These are phyloP conservation scores for Mucuna pruriens DNA, from an alignment of 306 rosid genomes.

Conservation along the genomic window DNA sequence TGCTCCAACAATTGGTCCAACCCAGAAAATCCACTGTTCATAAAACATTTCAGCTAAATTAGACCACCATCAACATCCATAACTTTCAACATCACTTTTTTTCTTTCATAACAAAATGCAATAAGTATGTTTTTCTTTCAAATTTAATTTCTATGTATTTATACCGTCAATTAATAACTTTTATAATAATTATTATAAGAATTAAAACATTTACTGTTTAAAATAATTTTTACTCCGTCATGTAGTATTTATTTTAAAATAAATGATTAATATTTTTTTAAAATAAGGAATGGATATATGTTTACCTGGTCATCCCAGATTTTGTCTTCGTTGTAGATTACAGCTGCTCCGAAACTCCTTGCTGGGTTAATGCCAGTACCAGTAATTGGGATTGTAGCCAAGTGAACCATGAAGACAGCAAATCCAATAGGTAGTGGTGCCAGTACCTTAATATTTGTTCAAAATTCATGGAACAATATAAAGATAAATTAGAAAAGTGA, in stretches of 20 bases:
- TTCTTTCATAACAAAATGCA: background rate
- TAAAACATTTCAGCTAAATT: background rate
- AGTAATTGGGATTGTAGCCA: constrained; percentile 92
- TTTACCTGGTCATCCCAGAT: constrained; percentile 90
- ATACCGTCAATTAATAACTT: no score
- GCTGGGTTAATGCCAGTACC: constrained; percentile 99
- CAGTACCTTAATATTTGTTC: constrained; percentile 69
- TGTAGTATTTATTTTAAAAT: no score
- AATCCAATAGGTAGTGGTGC: constrained; percentile 96
- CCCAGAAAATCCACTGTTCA: constrained; percentile 96
- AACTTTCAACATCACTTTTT: background rate
- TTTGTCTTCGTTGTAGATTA: constrained; percentile 63
- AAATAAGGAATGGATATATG: background rate
- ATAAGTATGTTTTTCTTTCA: background rate
- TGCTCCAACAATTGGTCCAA: constrained; percentile 92
- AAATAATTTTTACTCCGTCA: no score
- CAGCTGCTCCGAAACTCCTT: constrained; percentile 96
- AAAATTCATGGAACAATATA: no score
- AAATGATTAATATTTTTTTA: no score
- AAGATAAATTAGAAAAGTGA: background rate
- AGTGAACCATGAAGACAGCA: constrained; percentile 96
- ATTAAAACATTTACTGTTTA: no score
- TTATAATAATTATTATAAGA: no score
- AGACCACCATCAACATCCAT: background rate
- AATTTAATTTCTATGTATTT: no score